A percentile compares a stretch with the other conserved stretches of the same genome.
Conservation (phyloP, 2,329 filamentous ascomycete genomes). For the Elsinoe arachidis region DNA sequence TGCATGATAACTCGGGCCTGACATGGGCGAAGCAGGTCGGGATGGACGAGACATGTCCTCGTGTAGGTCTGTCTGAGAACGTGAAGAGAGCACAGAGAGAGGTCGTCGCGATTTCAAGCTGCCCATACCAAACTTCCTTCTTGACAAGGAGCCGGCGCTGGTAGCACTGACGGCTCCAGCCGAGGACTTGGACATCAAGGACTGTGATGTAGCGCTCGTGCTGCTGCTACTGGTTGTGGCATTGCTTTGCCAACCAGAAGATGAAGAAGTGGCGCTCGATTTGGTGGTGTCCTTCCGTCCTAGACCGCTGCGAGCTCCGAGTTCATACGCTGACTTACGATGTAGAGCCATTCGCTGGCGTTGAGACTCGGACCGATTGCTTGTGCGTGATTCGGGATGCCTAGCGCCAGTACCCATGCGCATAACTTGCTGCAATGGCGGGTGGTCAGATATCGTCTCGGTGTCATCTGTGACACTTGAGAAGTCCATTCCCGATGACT, state of each 20-base stretch:
- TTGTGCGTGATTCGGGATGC: conserved; percentile 55
- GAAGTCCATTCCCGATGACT: conserved; percentile 36
- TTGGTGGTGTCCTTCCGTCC: conserved; percentile 80
- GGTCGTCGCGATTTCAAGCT: conserved; percentile 26
- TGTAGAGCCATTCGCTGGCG: conserved; percentile 23
- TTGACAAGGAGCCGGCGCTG: conserved; percentile 85
- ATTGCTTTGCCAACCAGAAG: conserved; percentile 46
- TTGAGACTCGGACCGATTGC: conserved; percentile 13
- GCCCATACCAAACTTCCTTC: conserved; percentile 52
- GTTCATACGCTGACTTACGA: conserved; percentile 70
- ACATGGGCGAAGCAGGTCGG: conserved; percentile 17
- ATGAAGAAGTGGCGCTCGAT: conserved; percentile 68
- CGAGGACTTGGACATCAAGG: conserved; percentile 87
- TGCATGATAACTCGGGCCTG: conserved; percentile 61
- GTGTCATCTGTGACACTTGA: conserved; percentile 24
- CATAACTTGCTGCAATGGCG: conserved; percentile 19
- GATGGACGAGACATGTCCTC: conserved; percentile 6
- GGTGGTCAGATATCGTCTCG: conserved; percentile 33
- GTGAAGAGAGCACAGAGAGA: conserved; percentile 16
- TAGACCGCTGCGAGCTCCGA: conserved; percentile 56
- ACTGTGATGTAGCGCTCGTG: conserved; percentile 71
- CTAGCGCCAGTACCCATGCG: conserved; percentile 27
- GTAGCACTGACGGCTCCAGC: conserved; percentile 88
- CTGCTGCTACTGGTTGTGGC: conserved; percentile 41
- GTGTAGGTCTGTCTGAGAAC: conserved; percentile 15